phyloP scores from a whole-genome alignment of 176 grass and related monocot genomes.

The Dendrocalamus sinicus region DNA sequence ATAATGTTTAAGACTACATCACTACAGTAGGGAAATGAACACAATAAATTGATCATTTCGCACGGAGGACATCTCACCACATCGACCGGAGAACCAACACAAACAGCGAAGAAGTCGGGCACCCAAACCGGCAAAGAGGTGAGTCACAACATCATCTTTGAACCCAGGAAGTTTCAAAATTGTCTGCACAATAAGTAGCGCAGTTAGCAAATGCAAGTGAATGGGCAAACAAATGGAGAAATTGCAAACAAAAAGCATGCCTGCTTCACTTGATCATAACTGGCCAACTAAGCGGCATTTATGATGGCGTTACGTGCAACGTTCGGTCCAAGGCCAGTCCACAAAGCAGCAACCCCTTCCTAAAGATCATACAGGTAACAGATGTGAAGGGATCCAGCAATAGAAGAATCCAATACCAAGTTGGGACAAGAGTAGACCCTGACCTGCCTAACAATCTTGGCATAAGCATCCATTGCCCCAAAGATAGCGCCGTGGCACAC shows the following conservation, averaged over 20 bases:
- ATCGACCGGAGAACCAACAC: too few relatives aligned
- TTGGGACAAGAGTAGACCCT: background rate
- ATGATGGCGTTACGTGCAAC: conserved; percentile 92
- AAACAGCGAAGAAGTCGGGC: too few relatives aligned
- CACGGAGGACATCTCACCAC: too few relatives aligned
- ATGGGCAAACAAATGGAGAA: too few relatives aligned
- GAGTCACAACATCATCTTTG: too few relatives aligned
- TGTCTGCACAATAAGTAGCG: too few relatives aligned
- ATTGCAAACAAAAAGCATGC: conserved; percentile 29
- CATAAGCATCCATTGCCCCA: conserved; percentile 81
- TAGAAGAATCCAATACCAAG: background rate
- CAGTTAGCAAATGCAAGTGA: too few relatives aligned
- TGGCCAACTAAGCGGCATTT: conserved; percentile 90
- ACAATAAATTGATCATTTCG: too few relatives aligned
- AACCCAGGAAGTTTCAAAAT: too few relatives aligned
- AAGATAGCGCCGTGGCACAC: conserved; percentile 69
- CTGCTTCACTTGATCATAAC: conserved; percentile 93
- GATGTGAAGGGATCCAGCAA: background rate
- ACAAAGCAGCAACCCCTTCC: conserved; percentile 50
- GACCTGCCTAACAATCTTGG: conserved; percentile 77
- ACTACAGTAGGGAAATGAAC: too few relatives aligned
- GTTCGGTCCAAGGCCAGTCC: conserved; percentile 93
- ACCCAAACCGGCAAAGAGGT: too few relatives aligned
- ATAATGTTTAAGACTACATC: too few relatives aligned
- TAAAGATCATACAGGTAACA: background rate